Base-by-base conservation (phyloP, 306 rosid genomes). In the Fragaria iinumae region DNA sequence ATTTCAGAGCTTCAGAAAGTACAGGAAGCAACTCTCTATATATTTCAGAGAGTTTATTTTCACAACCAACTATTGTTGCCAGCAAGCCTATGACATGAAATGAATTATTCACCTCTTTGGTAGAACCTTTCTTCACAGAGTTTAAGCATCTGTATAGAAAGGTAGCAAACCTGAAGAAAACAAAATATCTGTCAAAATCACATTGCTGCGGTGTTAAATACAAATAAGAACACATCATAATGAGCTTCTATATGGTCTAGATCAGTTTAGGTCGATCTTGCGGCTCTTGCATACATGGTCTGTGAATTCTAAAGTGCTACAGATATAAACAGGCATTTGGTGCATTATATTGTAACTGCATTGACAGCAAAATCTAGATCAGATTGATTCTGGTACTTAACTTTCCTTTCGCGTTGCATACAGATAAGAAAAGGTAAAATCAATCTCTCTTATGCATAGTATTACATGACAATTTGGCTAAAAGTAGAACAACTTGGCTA, bases 41-140 rank as follows among this genome's bases (percentile, higher is more conserved):
- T 23, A 80, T 36, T 59, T 85, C 89, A 62, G 73, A 73, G 1
- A 67, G 72, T 14, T 82, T 77, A 41, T 80, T 74, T 44, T 69
- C 21, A 4, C 32, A 71, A 65, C 32, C 17, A 45, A 77, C 29
- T 34, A 75, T 80, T 50, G 83, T 43, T 12, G 84, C 82, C 82
- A 85, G 72, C 73, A 82, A 71, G 18, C 84, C 88, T 4, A 83
- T 66, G 34, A 74, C 79, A 16, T 69, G 83, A 45, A 75, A 52
- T 50, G 85, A 78, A 59, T 63, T 43, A 27, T 78, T 68, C 17
- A 52, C 74, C 71, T 83, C 87, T 71, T 71, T 75, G 14, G 74
- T 17, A 45, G 83, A 86, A 48, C 85, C 83, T 5, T 14, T 75
- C 74, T 86, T 77, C 3, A 86, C 17, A 12, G 52, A 72, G 57